phyloP scores from a whole-genome alignment of 169 alveolate genomes.

The Plasmodium vivax region DNA sequence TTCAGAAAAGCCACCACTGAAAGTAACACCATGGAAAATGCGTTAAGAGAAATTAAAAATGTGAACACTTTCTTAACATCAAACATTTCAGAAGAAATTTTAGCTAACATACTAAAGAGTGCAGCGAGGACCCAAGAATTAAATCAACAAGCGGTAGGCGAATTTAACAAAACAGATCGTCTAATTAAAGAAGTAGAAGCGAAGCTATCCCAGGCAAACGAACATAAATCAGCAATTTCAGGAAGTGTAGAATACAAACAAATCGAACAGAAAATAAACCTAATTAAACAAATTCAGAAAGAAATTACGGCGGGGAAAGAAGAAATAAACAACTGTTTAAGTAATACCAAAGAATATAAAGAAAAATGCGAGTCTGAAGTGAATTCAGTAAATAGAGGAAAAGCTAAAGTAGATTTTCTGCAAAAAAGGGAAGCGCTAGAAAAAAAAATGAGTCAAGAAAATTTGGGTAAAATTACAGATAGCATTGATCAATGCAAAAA shows the following conservation, averaged over 20 bases:
- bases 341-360: not conserved
- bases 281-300: not conserved
- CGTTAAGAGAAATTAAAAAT: not conserved
- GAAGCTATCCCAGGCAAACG: not conserved
- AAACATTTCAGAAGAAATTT: not conserved
- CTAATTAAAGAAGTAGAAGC: not conserved
- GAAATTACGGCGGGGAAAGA: not conserved
- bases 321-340: not conserved
- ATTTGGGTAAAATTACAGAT: too few species aligned
- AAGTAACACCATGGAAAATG: not conserved
- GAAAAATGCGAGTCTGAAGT: not conserved
- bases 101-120: not conserved
- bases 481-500: too few species aligned
- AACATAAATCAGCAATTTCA: not conserved
- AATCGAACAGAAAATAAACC: not conserved
- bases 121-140: not conserved
- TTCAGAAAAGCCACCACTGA: not conserved
- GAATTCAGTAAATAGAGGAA: not conserved
- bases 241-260: not conserved
- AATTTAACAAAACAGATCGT: not conserved
- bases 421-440: not conserved
- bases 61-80: not conserved
- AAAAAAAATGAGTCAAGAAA: too few species aligned
- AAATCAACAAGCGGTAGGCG: not conserved
- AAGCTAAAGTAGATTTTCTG: not conserved